Evolutionary conservation across 2,329 filamentous ascomycete species (phyloP).

Genomic region (Pseudogymnoascus sp.): DNA sequence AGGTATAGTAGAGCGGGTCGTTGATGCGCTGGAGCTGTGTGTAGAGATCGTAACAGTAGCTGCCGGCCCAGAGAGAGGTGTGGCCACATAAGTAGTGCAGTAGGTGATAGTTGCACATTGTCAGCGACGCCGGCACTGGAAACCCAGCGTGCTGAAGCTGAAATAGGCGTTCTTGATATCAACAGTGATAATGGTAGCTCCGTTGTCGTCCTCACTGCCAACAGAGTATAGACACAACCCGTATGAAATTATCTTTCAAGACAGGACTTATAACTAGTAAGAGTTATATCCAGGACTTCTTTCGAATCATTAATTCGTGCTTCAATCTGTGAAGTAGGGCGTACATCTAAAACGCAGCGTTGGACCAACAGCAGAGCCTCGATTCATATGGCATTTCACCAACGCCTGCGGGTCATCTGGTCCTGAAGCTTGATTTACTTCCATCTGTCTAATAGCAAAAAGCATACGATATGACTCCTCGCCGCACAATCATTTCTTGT

Average conservation of each 20-base stretch:
- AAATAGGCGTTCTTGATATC: background rate
- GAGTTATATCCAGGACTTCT: background rate
- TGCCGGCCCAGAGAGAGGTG: constrained; percentile 21
- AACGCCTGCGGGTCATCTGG: background rate
- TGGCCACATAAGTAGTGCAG: constrained; percentile 25
- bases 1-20: constrained; percentile 16
- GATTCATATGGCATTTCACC: constrained; percentile 4
- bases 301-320: background rate
- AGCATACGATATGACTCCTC: background rate
- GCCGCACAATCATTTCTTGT: background rate
- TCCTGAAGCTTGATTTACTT: background rate
- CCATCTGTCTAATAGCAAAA: background rate
- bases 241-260: background rate
- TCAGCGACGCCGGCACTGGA: background rate
- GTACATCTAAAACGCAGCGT: background rate
- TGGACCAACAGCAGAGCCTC: background rate
- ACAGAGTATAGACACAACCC: background rate
- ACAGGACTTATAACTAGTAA: background rate
- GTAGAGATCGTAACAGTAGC: constrained; percentile 25
- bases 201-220: background rate
- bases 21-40: constrained; percentile 27
- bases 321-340: background rate
- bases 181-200: background rate
- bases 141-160: background rate
- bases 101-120: constrained; percentile 26